phyloP scores from a whole-genome alignment of 2,329 filamentous ascomycete genomes.

The Penicillium sp. region DNA sequence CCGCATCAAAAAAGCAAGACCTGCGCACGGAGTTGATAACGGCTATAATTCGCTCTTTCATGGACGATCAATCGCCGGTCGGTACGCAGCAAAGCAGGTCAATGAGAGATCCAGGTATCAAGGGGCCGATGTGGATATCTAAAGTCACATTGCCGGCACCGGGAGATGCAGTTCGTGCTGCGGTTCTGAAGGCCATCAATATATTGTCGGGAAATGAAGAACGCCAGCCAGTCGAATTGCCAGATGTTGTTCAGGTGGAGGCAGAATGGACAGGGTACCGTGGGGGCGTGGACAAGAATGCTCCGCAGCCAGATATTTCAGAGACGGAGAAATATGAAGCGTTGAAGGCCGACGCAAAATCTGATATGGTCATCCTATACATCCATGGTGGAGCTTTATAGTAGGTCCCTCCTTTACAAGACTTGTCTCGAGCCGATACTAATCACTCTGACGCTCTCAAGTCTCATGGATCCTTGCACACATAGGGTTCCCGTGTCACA shows the following conservation, averaged over 20 bases:
- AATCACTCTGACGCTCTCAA: conserved; percentile 15
- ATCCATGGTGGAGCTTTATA: conserved; percentile 47
- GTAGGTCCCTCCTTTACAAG: conserved; percentile 25
- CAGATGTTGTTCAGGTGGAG: conserved; percentile 34
- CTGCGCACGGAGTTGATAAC: conserved; percentile 70
- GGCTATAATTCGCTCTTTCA: conserved; percentile 64
- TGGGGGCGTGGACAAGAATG: conserved; percentile 33
- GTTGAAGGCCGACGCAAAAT: conserved; percentile 36
- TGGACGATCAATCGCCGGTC: conserved; percentile 52
- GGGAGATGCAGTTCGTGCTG: conserved; percentile 41
- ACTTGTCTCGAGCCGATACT: not conserved
- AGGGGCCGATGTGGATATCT: conserved; percentile 77
- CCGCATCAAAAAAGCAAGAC: conserved; percentile 72
- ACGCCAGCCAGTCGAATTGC: conserved; percentile 35
- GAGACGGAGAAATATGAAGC: conserved; percentile 41
- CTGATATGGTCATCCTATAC: conserved; percentile 43
- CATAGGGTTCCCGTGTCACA: conserved; percentile 36
- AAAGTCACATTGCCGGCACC: conserved; percentile 62
- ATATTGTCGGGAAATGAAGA: conserved; percentile 31
- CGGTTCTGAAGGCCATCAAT: conserved; percentile 37
- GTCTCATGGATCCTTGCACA: conserved; percentile 43
- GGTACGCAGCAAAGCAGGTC: conserved; percentile 61
- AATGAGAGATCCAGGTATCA: conserved; percentile 62
- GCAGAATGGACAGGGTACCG: conserved; percentile 46
- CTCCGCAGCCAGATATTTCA: conserved; percentile 36